Conservation (phyloP, 1,139 yeast species). For the Meyerozyma carpophila region DNA sequence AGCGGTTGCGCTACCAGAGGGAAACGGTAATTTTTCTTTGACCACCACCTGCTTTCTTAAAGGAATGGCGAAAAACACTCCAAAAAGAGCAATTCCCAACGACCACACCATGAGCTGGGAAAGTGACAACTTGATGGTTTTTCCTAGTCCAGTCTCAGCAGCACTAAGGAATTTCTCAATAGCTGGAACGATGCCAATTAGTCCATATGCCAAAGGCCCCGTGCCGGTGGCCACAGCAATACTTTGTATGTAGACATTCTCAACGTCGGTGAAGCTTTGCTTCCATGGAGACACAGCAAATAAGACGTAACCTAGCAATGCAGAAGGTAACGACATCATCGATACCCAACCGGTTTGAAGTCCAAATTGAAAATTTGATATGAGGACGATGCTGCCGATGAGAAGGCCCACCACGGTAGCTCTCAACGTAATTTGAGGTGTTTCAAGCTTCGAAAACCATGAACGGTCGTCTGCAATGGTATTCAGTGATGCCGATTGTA, state of each 20-base stretch:
- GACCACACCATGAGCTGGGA: conserved; percentile 74
- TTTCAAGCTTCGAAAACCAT: conserved; percentile 25
- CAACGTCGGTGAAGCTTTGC: conserved; percentile 73
- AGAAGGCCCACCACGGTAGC: conserved; percentile 67
- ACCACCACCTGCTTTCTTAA: conserved; percentile 80
- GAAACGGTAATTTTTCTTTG: conserved; percentile 81
- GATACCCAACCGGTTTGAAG: conserved; percentile 98
- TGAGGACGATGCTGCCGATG: conserved; percentile 75
- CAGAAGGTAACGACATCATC: conserved; percentile 98
- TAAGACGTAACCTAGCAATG: conserved; percentile 77
- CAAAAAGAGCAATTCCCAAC: conserved; percentile 81
- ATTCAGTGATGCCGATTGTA: background rate
- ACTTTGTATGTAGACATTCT: conserved; percentile 87
- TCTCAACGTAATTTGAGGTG: conserved; percentile 65
- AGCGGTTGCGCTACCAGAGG: conserved; percentile 96
- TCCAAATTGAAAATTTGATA: conserved; percentile 94
- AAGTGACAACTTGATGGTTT: conserved; percentile 32
- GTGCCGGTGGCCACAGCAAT: conserved; percentile 96
- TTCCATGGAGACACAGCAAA: conserved; percentile 54
- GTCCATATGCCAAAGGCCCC: conserved; percentile 91
- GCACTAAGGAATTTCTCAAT: conserved; percentile 78
- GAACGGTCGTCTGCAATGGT: background rate
- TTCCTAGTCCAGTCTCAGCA: conserved; percentile 67
- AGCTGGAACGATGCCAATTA: conserved; percentile 96
- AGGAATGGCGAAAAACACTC: conserved; percentile 92